Evolutionary conservation across 2,329 filamentous ascomycete species (phyloP), one percentile per base, ranked within the genome.

Genomic region (Trichoderma afroharzianum): DNA sequence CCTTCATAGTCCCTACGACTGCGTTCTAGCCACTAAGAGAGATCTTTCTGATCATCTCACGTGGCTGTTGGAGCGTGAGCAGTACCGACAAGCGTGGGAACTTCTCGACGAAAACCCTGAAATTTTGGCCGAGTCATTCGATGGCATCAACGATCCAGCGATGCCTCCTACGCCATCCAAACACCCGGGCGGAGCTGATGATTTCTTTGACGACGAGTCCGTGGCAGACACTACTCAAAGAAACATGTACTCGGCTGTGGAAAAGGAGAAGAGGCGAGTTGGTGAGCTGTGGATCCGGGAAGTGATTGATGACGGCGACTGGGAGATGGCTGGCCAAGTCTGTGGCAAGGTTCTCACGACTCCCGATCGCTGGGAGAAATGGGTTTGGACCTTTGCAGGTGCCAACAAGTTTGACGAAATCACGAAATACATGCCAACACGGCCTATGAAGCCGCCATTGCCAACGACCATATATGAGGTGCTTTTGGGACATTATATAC

Each of bases 1-100:
- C 79, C 93, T 99, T 53, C 94, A 97, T 77, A 98, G 94, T 76
- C 96, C 96, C 0, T 99, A 97, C 78, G 96, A 99, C 81, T 98
- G 95, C 77, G 92, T 98, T n/a, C 84, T 98, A 69, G 93, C 94
- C 0, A 93, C 96, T 3, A 95, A 95, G 79, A 88, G 96, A 75
- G 95, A 97, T 77, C 85, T 97, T 18, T 85, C 90, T 4, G 96
- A 99, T 81, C 94, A 97, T 77, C 84, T 98, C 26, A 84, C 87
- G 8, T 99, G 95, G 95, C 85, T 98, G 15, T 80, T 97, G 32
- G 92, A 95, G 72, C 93, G 91, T 73, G 88, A 93, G 67, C 90
- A 91, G 73, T 97, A 95, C 77, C 88, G 93, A 76, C 88, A 93
- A 75, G 94, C 95, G 2, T 99, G 95, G 95, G 90, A 93, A 75